These are phyloP conservation scores for Colletotrichum truncatum DNA, from an alignment of 2,329 filamentous ascomycete genomes.

Conservation along the genomic window DNA sequence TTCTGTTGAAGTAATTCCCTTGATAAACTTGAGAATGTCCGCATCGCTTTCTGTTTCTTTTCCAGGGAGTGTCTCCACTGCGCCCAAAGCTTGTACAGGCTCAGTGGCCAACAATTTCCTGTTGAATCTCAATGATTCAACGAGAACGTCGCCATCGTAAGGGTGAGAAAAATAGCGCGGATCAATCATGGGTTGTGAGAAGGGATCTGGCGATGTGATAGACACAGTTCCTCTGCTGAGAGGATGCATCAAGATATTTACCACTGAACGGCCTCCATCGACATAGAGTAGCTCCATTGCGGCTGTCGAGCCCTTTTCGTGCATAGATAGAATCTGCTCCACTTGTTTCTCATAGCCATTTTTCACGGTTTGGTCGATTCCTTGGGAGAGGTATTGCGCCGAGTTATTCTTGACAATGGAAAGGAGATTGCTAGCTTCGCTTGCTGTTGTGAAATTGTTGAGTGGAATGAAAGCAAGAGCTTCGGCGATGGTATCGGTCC, in stretches of 20 bases:
- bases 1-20: neutral
- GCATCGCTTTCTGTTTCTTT: constrained; percentile 25
- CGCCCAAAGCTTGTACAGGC: constrained; percentile 1
- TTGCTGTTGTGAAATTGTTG: constrained; percentile 36
- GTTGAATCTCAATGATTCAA: constrained; percentile 31
- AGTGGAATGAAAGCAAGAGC: constrained; percentile 26
- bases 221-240: constrained; percentile 49
- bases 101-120: constrained; percentile 1
- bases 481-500: constrained; percentile 37
- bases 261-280: constrained; percentile 37
- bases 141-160: neutral
- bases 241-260: constrained; percentile 46
- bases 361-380: constrained; percentile 42
- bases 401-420: constrained; percentile 39
- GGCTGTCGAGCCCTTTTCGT: constrained; percentile 35
- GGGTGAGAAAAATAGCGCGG: constrained; percentile 22
- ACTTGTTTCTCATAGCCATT: constrained; percentile 48
- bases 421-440: constrained; percentile 33
- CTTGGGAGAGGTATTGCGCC: constrained; percentile 40
- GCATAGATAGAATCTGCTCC: constrained; percentile 38
- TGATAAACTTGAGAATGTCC: neutral
- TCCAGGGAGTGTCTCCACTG: constrained; percentile 32
- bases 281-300: constrained; percentile 42
- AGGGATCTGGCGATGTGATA: constrained; percentile 44
- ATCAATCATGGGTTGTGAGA: constrained; percentile 28